Conservation (phyloP, 2,329 filamentous ascomycete genomes). For the Cordyceps militaris region DNA sequence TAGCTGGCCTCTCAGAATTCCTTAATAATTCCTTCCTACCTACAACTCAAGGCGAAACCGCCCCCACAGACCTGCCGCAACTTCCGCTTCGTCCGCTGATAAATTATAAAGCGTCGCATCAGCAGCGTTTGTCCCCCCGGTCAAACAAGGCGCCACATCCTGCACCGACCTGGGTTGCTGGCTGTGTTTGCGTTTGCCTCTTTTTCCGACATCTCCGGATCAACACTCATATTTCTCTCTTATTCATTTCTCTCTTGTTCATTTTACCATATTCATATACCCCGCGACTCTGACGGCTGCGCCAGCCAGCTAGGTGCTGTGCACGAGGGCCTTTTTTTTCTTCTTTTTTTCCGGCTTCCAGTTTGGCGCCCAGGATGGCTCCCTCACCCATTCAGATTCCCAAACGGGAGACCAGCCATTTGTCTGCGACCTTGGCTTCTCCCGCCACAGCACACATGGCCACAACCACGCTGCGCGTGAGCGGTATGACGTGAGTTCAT, state of each 20-base stretch:
- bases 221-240: not conserved
- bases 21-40: not conserved
- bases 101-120: not conserved
- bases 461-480: slow-evolving; percentile 84
- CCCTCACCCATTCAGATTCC: slow-evolving; percentile 44
- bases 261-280: not conserved
- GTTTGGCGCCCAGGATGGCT: slow-evolving; percentile 36
- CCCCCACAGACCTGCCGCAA: slow-evolving; percentile 7
- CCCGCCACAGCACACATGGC: slow-evolving; percentile 55
- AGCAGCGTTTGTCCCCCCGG: not conserved
- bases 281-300: not conserved
- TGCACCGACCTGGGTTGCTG: not conserved
- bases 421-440: slow-evolving; percentile 14
- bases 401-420: slow-evolving; percentile 28
- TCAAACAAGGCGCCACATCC: not conserved
- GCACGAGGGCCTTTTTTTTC: not conserved
- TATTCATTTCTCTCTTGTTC: not conserved
- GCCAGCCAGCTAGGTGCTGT: slow-evolving; percentile 8
- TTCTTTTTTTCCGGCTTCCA: not conserved
- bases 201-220: not conserved
- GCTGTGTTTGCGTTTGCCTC: not conserved
- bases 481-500: slow-evolving; percentile 69
- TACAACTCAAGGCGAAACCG: slow-evolving; percentile 1
- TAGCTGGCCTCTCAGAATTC: not conserved
- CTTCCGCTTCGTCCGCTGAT: not conserved